Conservation (phyloP, 2,329 filamentous ascomycete species). For the Dactylonectria macrodidyma region DNA sequence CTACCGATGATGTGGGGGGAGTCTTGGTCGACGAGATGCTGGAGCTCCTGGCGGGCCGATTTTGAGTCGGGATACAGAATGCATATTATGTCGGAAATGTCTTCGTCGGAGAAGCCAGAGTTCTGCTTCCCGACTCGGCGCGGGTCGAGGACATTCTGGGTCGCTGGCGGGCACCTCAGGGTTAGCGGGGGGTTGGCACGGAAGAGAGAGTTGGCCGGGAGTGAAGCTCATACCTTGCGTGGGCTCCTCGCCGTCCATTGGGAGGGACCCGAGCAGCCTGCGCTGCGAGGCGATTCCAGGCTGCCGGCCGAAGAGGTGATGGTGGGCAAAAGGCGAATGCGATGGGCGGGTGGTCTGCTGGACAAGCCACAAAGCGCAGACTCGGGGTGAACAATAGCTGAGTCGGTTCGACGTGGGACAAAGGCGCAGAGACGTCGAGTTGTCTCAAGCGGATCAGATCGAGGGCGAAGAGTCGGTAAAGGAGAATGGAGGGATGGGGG, state of each 20-base stretch:
- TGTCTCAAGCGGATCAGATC: constrained; percentile 31
- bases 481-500: constrained; percentile 20
- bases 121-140: constrained; percentile 84
- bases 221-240: constrained; percentile 56
- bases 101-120: constrained; percentile 85
- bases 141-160: constrained; percentile 86
- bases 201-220: constrained; percentile 13
- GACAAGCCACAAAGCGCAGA: constrained; percentile 35
- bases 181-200: constrained; percentile 32
- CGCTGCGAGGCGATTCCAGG: constrained; percentile 43
- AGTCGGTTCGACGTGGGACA: constrained; percentile 33
- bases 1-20: constrained; percentile 66
- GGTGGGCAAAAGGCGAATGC: constrained; percentile 1
- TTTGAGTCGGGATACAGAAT: constrained; percentile 86
- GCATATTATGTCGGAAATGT: constrained; percentile 90
- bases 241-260: constrained; percentile 62
- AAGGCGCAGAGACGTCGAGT: constrained; percentile 15
- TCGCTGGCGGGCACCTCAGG: constrained; percentile 63
- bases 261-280: constrained; percentile 51
- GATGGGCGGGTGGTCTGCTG: constrained; percentile 12
- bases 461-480: constrained; percentile 18
- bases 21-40: constrained; percentile 62
- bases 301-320: constrained; percentile 32
- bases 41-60: constrained; percentile 80
- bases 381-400: constrained; percentile 12